A percentile compares a stretch with the other conserved stretches of the same genome.
Conservation (phyloP, 345 rosid genomes). For the Brassica nigra region DNA sequence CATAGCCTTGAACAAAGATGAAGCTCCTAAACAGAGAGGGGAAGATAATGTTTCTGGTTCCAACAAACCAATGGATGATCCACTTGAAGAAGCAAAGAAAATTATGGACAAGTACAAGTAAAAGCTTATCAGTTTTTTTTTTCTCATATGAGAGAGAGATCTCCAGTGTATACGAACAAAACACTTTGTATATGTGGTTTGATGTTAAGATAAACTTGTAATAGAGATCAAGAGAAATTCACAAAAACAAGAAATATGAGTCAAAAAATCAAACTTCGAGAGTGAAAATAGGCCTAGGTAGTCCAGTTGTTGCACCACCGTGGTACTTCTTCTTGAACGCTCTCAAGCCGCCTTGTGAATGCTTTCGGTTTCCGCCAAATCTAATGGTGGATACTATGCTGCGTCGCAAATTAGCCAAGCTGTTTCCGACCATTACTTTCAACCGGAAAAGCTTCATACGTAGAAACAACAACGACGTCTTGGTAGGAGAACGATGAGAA, state of each 20-base stretch:
- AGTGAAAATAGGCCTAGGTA: slow-evolving; percentile 46
- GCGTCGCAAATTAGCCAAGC: slow-evolving; percentile 46
- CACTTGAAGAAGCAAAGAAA: slow-evolving; percentile 82
- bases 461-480: slow-evolving; percentile 42
- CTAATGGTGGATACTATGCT: slow-evolving; percentile 27
- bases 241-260: slow-evolving; percentile 13
- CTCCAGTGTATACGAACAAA: slow-evolving; percentile 5
- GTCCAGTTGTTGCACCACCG: slow-evolving; percentile 40
- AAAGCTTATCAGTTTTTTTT: slow-evolving; percentile 4
- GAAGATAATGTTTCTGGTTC: slow-evolving; percentile 33
- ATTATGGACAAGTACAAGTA: slow-evolving; percentile 95
- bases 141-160: neutral
- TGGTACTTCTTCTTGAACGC: slow-evolving; percentile 28
- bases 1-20: slow-evolving; percentile 85
- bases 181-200: neutral
- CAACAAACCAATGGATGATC: slow-evolving; percentile 43
- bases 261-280: slow-evolving; percentile 36
- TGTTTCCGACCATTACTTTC: slow-evolving; percentile 65
- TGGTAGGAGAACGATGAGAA: slow-evolving; percentile 17
- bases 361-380: slow-evolving; percentile 34
- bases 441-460: slow-evolving; percentile 56
- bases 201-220: slow-evolving; percentile 1
- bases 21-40: slow-evolving; percentile 53
- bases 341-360: slow-evolving; percentile 23
- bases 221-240: slow-evolving; percentile 13